Base-by-base conservation (phyloP, 2,329 filamentous ascomycete species). In the Triangularia setosa region DNA sequence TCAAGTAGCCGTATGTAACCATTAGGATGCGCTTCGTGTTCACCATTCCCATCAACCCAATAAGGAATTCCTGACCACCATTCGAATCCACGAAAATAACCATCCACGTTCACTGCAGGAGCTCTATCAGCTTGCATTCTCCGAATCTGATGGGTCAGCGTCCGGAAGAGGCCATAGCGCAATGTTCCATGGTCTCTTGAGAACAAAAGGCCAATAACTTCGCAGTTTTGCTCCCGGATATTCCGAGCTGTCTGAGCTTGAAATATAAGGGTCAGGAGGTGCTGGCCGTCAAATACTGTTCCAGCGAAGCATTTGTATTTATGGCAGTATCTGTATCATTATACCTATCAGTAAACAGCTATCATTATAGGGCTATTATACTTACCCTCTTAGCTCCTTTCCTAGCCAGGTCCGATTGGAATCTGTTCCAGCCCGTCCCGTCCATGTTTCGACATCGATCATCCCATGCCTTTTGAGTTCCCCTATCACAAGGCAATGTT, bases 121-220 rank as follows among this genome's bases (percentile, higher is more conserved):
- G 62, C 57, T 27, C 2, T 16, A n/a, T 21, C 52, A 64, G 62
- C 62, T 60, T 64, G 58, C 58, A 60, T 64, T 61, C 62, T 60
- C 33, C 52, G 58, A 60, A 64, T 60, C 62, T 64, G 58, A 57
- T 64, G 24, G 16, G 58, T 64, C 48, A 64, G n/a, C n/a, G 62
- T 53, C 52, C 58, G 58, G 18, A 60, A 64, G 57, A 64, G 57
- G 48, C 62, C 57, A 56, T 64, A 64, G 18, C 48, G 57, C 62
- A 60, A 60, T 53, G 52, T 64, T 58, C 2, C 21, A 33, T 48
- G 60, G 52, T 30, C 27, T 24, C 58, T 24, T 57, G 52, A 33
- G 58, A 64, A 64, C 48, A 64, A 18, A 60, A 64, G 48, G 52
- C 48, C 30, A n/a, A 23, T 60, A 27, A 64, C 52, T 8, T 2